phyloP scores from a whole-genome alignment of 345 rosid genomes.

The Alliaria petiolata region DNA sequence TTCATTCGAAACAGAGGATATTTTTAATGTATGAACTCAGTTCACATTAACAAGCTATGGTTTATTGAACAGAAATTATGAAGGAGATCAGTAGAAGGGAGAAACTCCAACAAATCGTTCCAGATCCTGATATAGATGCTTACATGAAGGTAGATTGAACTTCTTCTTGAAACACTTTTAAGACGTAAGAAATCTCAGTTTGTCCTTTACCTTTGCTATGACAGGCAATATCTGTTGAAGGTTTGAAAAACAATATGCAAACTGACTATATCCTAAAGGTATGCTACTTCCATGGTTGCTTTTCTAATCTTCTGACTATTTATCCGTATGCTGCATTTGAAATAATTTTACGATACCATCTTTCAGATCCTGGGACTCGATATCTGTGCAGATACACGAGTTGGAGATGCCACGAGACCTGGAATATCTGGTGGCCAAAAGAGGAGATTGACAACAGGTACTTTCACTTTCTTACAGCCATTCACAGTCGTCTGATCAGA shows the following conservation, averaged over 20 bases:
- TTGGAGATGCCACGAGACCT: conserved; percentile 35
- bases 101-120: conserved; percentile 47
- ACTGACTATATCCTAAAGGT: conserved; percentile 52
- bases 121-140: conserved; percentile 56
- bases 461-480: not conserved
- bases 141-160: conserved; percentile 56
- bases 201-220: not conserved
- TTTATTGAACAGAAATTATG: conserved; percentile 41
- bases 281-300: not conserved
- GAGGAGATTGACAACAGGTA: conserved; percentile 45
- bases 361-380: conserved; percentile 47
- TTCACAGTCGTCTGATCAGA: not conserved
- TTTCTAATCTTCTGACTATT: not conserved
- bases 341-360: not conserved
- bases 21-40: not conserved
- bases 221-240: conserved; percentile 41
- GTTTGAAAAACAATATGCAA: conserved; percentile 38
- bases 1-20: not conserved
- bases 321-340: not conserved
- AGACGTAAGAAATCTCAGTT: not conserved
- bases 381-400: conserved; percentile 40
- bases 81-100: conserved; percentile 58
- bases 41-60: not conserved
- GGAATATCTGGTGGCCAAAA: conserved; percentile 53
- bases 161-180: not conserved